Base-by-base conservation (phyloP, 2,329 filamentous ascomycete species). In the Fusarium sp. region DNA sequence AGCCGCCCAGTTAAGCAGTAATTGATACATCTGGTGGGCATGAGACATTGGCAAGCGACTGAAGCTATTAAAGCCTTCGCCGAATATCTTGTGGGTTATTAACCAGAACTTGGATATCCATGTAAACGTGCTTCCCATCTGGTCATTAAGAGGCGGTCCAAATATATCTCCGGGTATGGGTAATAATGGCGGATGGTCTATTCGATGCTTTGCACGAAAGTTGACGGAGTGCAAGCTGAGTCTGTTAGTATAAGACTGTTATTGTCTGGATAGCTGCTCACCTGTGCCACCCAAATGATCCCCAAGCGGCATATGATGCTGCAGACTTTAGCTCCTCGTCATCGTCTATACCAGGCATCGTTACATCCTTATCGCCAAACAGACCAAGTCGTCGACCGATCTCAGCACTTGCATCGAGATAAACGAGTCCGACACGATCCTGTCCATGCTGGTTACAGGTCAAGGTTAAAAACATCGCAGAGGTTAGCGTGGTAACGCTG, bases 101-200 rank as follows among this genome's bases (percentile, higher is more conserved):
- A 45, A 2, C 65, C 65, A 67, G 10, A 67, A 67, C 3, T 67
- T 67, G 2, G 29, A 53, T 11, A 67, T 48, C 57, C 46, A 67
- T 2, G 65, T 67, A 0, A 67, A 67, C 0, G 57, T 67, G 6
- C 24, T 45, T 3, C 65, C 65, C 65, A 67, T 67, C 0, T 30
- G 27, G 0, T 63, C 34, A 7, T 11, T 11, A 0, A 67, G 14
- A 3, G 34, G n/a, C 1, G 57, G 63, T 3, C 57, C 63, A 0
- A 16, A 53, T 3, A 27, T 7, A 6, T 67, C 63, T 12, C 65
- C 65, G 0, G 63, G 65, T 48, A 67, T 67, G 2, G 57, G 65
- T 6, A 67, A 41, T 9, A 29, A 24, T 20, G 64, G 57, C 0
- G 41, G 51, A 1, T 47, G 13, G 0, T 3, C 2, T 44, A 63